phyloP scores from a whole-genome alignment of 78 protist genomes.

The Fonticula alba region DNA sequence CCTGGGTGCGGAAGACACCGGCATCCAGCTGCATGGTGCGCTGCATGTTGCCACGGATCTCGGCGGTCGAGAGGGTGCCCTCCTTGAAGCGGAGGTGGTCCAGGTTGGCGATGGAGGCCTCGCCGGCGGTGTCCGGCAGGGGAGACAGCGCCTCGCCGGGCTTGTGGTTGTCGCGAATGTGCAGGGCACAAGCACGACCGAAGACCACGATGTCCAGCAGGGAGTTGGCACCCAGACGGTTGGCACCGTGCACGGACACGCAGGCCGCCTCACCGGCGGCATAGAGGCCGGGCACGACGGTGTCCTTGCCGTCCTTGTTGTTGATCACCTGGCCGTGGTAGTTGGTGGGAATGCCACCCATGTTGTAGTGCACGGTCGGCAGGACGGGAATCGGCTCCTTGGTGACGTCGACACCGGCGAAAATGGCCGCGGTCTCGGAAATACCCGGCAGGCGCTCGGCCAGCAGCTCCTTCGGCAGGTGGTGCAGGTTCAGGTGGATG shows the following conservation, averaged over 20 bases:
- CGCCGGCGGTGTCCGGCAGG: constrained; percentile 56
- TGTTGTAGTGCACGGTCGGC: constrained; percentile 98
- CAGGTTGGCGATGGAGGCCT: constrained; percentile 59
- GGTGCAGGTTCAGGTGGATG: constrained; percentile 81
- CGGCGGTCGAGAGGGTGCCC: constrained; percentile 51
- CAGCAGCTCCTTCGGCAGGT: constrained; percentile 60
- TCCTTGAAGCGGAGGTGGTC: constrained; percentile 62
- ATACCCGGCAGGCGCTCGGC: constrained; percentile 86
- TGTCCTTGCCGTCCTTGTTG: constrained; percentile 17
- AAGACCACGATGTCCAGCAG: constrained; percentile 95
- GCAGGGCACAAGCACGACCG: constrained; percentile 83
- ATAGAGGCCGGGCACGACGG: constrained; percentile 55
- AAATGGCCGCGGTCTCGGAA: constrained; percentile 90
- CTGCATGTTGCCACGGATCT: constrained; percentile 60
- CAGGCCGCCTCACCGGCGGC: constrained; percentile 96
- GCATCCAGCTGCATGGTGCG: constrained; percentile 64
- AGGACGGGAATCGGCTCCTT: constrained; percentile 94
- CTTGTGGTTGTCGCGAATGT: constrained; percentile 17
- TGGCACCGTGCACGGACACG: constrained; percentile 94
- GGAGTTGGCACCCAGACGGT: constrained; percentile 95
- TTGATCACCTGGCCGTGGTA: constrained; percentile 64
- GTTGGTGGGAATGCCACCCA: constrained; percentile 98
- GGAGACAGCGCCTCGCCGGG: constrained; percentile 25
- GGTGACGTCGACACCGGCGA: constrained; percentile 96
- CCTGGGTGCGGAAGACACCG: constrained; percentile 81